Percentiles rank a stretch among this genome's conserved stretches.
Conservation (phyloP, 352 stramenopile genomes). For the Phytophthora crassamura region DNA sequence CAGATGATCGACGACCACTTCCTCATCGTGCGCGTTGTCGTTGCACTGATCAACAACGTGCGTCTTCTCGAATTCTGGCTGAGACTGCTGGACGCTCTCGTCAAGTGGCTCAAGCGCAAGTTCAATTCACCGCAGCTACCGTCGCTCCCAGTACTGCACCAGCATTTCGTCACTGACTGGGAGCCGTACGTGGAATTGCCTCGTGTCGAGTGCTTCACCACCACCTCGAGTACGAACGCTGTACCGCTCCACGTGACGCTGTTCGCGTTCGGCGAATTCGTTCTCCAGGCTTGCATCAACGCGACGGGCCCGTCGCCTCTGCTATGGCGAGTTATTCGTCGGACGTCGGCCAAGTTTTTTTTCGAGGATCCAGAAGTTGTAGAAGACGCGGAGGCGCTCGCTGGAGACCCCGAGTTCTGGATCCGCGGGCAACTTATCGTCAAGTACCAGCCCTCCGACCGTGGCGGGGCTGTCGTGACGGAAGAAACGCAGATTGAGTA, state of each 20-base stretch:
- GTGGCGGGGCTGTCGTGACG: conserved; percentile 17
- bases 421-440: conserved; percentile 38
- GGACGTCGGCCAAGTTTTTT: conserved; percentile 14
- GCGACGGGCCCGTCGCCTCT: conserved; percentile 29
- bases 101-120: conserved; percentile 43
- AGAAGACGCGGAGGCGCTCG: background rate
- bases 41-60: conserved; percentile 49
- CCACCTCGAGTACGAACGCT: conserved; percentile 16
- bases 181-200: conserved; percentile 32
- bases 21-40: conserved; percentile 40
- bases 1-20: conserved; percentile 43
- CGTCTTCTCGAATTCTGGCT: conserved; percentile 47
- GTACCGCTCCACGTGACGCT: conserved; percentile 32
- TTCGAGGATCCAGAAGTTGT: conserved; percentile 24
- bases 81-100: conserved; percentile 42
- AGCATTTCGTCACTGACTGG: conserved; percentile 42
- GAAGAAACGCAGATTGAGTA: conserved; percentile 37
- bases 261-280: conserved; percentile 38
- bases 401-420: conserved; percentile 26
- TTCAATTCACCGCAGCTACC: conserved; percentile 26
- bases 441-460: conserved; percentile 25
- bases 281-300: conserved; percentile 48
- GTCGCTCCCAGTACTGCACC: conserved; percentile 52
- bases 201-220: conserved; percentile 34
- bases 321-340: conserved; percentile 47